Conservation (phyloP, 768 basidiomycete genomes). For the Scleroderma bovista region DNA sequence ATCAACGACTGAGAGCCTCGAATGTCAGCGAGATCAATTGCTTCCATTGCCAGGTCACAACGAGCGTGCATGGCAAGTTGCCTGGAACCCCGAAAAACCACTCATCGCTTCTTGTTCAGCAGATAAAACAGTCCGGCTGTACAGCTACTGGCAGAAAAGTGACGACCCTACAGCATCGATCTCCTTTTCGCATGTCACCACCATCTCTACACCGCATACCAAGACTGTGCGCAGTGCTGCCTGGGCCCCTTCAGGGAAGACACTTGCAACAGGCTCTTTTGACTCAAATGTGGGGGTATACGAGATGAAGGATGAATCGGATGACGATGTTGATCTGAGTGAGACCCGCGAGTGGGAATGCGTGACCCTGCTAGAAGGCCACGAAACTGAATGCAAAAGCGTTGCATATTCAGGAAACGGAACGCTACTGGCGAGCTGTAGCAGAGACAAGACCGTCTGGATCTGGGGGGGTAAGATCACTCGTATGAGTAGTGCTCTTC, state of each 20-base stretch:
- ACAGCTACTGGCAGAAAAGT: conserved; percentile 46
- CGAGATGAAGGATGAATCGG: conserved; percentile 56
- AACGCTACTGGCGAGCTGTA: conserved; percentile 86
- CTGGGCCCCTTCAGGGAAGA: conserved; percentile 85
- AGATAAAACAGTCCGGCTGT: conserved; percentile 88
- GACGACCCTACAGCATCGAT: conserved; percentile 20
- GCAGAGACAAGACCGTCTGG: conserved; percentile 97
- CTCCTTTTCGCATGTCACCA: conserved; percentile 50
- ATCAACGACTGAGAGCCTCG: no score
- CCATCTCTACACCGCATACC: conserved; percentile 78
- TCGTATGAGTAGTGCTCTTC: neutral
- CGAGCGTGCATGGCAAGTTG: conserved; percentile 81
- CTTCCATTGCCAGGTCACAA: conserved; percentile 50
- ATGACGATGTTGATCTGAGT: conserved; percentile 30
- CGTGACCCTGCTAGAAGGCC: conserved; percentile 81
- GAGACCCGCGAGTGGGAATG: conserved; percentile 77
- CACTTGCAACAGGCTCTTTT: conserved; percentile 89
- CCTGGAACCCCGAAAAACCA: conserved; percentile 83
- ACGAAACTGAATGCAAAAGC: conserved; percentile 95
- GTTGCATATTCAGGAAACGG: conserved; percentile 76
- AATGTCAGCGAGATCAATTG: neutral
- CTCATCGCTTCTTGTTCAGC: conserved; percentile 90
- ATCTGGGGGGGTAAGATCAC: conserved; percentile 83
- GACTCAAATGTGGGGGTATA: conserved; percentile 90
- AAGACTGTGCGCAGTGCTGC: conserved; percentile 84